phyloP scores from a whole-genome alignment of 305 asterid species.

The Monarda citriodora region DNA sequence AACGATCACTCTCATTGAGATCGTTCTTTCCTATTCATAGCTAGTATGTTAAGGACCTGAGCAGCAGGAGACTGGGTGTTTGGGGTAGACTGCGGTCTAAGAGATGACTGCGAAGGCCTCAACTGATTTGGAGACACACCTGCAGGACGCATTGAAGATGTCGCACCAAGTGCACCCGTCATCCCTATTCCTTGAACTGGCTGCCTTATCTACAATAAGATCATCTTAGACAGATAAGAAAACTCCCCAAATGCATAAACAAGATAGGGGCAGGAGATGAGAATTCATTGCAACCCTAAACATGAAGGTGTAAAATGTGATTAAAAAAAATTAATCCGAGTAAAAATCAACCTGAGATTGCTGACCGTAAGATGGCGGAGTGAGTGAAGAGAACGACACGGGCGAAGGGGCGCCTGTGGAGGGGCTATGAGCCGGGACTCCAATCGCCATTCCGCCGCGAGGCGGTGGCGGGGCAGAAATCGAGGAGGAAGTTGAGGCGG shows the following conservation, averaged over 20 bases:
- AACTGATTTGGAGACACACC: slow-evolving; percentile 54
- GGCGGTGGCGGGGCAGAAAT: slow-evolving; percentile 38
- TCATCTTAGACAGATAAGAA: slow-evolving; percentile 10
- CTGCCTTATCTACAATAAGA: slow-evolving; percentile 56
- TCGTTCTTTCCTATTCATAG: neutral
- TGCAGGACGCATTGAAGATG: slow-evolving; percentile 62
- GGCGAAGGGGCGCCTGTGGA: slow-evolving; percentile 50
- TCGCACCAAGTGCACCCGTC: slow-evolving; percentile 70
- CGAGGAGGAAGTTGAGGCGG: slow-evolving; percentile 46
- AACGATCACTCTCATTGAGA: neutral
- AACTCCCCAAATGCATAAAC: slow-evolving; percentile 15
- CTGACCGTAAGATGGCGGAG: slow-evolving; percentile 58
- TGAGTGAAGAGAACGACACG: slow-evolving; percentile 61
- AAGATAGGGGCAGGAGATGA: slow-evolving; percentile 2
- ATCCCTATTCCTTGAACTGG: slow-evolving; percentile 71
- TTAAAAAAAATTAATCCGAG: neutral
- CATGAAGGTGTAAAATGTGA: slow-evolving; percentile 2
- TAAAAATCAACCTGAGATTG: slow-evolving; percentile 63
- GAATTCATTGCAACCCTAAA: slow-evolving; percentile 12
- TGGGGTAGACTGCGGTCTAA: slow-evolving; percentile 60
- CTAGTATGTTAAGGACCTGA: slow-evolving; percentile 47
- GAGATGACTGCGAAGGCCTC: slow-evolving; percentile 66
- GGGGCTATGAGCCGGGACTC: slow-evolving; percentile 81
- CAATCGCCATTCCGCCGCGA: slow-evolving; percentile 79
- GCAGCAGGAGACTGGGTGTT: slow-evolving; percentile 57